phyloP scores from a whole-genome alignment of 2,329 filamentous ascomycete species.

The Aspergillus ochraceoroseus region DNA sequence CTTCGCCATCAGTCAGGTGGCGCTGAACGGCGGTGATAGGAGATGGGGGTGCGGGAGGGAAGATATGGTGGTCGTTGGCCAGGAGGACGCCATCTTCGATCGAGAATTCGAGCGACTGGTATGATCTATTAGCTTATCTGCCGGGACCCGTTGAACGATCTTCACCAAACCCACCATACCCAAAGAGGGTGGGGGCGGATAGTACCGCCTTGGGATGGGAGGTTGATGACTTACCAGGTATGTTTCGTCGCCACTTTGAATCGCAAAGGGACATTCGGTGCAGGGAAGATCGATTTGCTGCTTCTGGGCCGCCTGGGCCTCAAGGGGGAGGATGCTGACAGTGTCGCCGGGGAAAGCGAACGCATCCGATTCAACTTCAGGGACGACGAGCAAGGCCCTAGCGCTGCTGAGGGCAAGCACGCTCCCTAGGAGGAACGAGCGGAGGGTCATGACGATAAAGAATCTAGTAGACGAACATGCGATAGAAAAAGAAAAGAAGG shows the following conservation, averaged over 20 bases:
- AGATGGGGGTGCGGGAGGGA: slow-evolving; percentile 33
- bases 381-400: slow-evolving; percentile 38
- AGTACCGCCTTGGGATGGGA: too few species aligned
- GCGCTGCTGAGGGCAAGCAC: slow-evolving; percentile 33
- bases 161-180: too few species aligned
- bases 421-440: slow-evolving; percentile 35
- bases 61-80: slow-evolving; percentile 39
- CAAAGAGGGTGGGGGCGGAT: too few species aligned
- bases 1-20: slow-evolving; percentile 34
- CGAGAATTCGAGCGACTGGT: slow-evolving; percentile 36
- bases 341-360: slow-evolving; percentile 24
- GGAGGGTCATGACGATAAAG: slow-evolving; percentile 32
- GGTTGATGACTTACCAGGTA: slow-evolving; percentile 35
- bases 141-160: too few species aligned
- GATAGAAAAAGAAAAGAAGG: slow-evolving; percentile 10
- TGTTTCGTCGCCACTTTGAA: slow-evolving; percentile 34
- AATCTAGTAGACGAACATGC: slow-evolving; percentile 14
- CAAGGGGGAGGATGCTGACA: slow-evolving; percentile 24
- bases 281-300: slow-evolving; percentile 34
- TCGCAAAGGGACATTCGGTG: slow-evolving; percentile 39
- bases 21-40: slow-evolving; percentile 35
- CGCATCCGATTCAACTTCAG: slow-evolving; percentile 30
- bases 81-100: slow-evolving; percentile 33
- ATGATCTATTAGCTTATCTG: too few species aligned
- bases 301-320: slow-evolving; percentile 26